Percentiles rank a stretch among this genome's conserved stretches.
phyloP scores from a whole-genome alignment of 306 rosid genomes.

The Carpinus viminea region DNA sequence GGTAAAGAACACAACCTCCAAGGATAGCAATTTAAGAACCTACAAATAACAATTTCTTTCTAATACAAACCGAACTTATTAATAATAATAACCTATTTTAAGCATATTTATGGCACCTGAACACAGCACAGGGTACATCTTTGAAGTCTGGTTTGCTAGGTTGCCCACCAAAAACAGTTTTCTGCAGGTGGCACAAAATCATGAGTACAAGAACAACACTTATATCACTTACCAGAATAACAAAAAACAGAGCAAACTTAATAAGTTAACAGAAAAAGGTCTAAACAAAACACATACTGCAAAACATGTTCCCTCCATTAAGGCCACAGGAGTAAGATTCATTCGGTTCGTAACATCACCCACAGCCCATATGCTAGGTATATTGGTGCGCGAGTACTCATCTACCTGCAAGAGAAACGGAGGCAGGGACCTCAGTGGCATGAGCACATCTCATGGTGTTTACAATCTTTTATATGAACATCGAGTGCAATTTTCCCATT shows the following conservation, averaged over 20 bases:
- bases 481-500: neutral
- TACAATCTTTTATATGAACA: slow-evolving; percentile 2
- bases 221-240: neutral
- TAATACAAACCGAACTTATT: neutral
- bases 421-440: neutral
- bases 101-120: slow-evolving; percentile 32
- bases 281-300: slow-evolving; percentile 58
- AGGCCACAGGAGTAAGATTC: slow-evolving; percentile 95
- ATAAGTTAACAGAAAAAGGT: neutral
- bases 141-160: slow-evolving; percentile 67
- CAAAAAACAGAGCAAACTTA: neutral
- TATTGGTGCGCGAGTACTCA: slow-evolving; percentile 69
- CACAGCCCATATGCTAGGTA: slow-evolving; percentile 91
- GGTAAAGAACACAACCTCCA: neutral
- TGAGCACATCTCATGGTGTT: neutral
- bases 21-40: neutral
- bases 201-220: slow-evolving; percentile 8
- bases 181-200: slow-evolving; percentile 48
- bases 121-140: slow-evolving; percentile 55
- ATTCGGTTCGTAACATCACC: slow-evolving; percentile 92
- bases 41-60: neutral
- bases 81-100: neutral
- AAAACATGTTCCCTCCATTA: slow-evolving; percentile 83
- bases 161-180: slow-evolving; percentile 82
- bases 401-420: slow-evolving; percentile 59